Base-by-base conservation (phyloP, 805 yeast genomes). In the Maudiozyma serrabonitensis region DNA sequence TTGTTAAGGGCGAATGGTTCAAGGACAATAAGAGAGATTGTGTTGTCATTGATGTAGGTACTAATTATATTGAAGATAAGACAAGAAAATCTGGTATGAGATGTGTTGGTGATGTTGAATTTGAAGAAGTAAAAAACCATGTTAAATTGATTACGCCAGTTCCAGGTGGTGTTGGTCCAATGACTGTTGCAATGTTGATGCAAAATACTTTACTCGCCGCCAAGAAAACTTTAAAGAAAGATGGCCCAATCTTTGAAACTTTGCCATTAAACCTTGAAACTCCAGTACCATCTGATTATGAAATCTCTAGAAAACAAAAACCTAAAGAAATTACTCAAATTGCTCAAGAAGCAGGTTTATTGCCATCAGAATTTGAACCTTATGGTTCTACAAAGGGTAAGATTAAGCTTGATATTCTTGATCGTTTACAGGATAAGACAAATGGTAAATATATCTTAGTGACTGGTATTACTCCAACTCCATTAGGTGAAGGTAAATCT, bases 381-480 rank as follows among this genome's bases (percentile, higher is more conserved):
- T 84, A 75, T 64, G 95, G 93, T 9, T 76, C 79, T 53, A 78
- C 81, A 63, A 85, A 85, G 67, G 93, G 89, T 52, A 85, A 85
- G 68, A 85, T 85, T 44, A 80, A 81, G 32, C 69, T 84, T 51
- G 75, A 79, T 45, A 72, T 81, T 46, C 75, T 81, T 61, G 78
- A 82, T 51, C 78, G 89, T 64, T 71, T 84, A 59, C 66, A 79
- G 52, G 70, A 80, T 60, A 72, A 75, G 51, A 70, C 71, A 47
- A 78, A 84, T 60, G 99, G 96, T 59, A 81, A 88, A 63, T 91
- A 87, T 64, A 81, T 91, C 38, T 76, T 91, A 50, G 98, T 91
- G 49, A 90, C 97, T 2, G 99, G 99, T 67, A 93, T 91, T 62
- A 91, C 99, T 3, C 98, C 99, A 51, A 91, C 99, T 5, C 98